A percentile compares a stretch with the other conserved stretches of the same genome.
Conservation (phyloP, 768 basidiomycete genomes). For the Hericium alpestre region DNA sequence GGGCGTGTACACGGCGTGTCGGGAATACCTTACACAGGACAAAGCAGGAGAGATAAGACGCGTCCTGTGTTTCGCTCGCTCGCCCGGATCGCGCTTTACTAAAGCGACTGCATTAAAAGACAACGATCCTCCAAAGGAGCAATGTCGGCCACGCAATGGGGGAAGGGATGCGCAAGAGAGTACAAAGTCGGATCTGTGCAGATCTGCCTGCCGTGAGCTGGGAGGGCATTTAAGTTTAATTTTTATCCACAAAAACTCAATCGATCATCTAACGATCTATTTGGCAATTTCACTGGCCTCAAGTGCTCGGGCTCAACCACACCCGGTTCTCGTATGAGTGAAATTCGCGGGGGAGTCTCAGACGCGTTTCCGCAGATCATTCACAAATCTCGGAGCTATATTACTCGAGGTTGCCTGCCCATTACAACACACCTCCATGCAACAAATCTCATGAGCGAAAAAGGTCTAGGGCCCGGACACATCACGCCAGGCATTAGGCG, state of each 20-base stretch:
- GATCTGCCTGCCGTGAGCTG: background rate
- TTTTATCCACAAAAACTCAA: slow-evolving; percentile 1
- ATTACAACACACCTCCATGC: background rate
- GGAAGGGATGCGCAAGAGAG: background rate
- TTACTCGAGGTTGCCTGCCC: slow-evolving; percentile 10
- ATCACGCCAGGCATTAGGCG: background rate
- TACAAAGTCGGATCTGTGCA: background rate
- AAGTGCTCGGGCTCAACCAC: no score
- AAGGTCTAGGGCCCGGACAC: background rate
- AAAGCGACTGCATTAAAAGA: background rate
- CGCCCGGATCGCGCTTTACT: background rate
- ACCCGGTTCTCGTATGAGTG: background rate
- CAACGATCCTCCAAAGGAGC: background rate
- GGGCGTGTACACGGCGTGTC: slow-evolving; percentile 61
- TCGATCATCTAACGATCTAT: slow-evolving; percentile 3
- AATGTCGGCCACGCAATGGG: background rate
- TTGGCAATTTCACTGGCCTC: background rate
- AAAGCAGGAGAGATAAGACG: slow-evolving; percentile 44
- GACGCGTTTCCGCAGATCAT: slow-evolving; percentile 13
- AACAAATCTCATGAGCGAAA: background rate
- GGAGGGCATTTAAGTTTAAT: background rate
- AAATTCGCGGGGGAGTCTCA: background rate
- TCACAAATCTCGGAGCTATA: slow-evolving; percentile 13
- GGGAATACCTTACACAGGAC: slow-evolving; percentile 44
- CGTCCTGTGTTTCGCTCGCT: background rate